These are phyloP conservation scores for Cryomyces antarcticus DNA, from an alignment of 495 filamentous ascomycete species.

Conservation along the genomic window DNA sequence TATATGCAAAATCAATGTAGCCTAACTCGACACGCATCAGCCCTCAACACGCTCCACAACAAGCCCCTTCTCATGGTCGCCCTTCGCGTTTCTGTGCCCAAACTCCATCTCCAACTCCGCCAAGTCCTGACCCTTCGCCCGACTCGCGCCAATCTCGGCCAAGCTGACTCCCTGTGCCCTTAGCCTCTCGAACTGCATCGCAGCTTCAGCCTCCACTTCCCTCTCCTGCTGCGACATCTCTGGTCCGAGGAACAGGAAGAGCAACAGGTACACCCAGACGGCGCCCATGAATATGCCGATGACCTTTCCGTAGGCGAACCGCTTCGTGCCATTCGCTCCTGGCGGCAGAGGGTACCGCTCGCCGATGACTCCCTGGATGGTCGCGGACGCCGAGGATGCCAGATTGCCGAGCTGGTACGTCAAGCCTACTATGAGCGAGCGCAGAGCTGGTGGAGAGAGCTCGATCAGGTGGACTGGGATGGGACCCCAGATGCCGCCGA, in stretches of 20 bases:
- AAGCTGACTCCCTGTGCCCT: constrained; percentile 14
- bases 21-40: too few species aligned
- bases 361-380: constrained; percentile 21
- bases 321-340: constrained; percentile 6
- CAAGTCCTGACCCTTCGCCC: constrained; percentile 2
- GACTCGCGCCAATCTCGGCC: constrained; percentile 9
- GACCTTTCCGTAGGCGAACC: constrained; percentile 19
- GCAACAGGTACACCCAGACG: constrained; percentile 17
- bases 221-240: constrained; percentile 21
- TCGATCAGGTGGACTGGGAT: constrained; percentile 19
- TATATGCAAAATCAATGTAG: too few species aligned
- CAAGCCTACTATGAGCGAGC: constrained; percentile 17
- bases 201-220: constrained; percentile 13
- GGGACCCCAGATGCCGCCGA: constrained; percentile 17
- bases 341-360: constrained; percentile 17
- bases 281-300: constrained; percentile 17
- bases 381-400: constrained; percentile 18
- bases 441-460: constrained; percentile 15
- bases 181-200: constrained; percentile 13
- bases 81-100: neutral
- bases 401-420: constrained; percentile 23
- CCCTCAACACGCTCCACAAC: too few species aligned
- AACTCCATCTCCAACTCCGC: neutral
- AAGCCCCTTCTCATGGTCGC: too few species aligned
- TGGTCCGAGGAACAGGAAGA: constrained; percentile 19